Evolutionary conservation across 352 stramenopile species (phyloP), one percentile per base, ranked within the genome.

Genomic region (Phytophthora aleatoria): DNA sequence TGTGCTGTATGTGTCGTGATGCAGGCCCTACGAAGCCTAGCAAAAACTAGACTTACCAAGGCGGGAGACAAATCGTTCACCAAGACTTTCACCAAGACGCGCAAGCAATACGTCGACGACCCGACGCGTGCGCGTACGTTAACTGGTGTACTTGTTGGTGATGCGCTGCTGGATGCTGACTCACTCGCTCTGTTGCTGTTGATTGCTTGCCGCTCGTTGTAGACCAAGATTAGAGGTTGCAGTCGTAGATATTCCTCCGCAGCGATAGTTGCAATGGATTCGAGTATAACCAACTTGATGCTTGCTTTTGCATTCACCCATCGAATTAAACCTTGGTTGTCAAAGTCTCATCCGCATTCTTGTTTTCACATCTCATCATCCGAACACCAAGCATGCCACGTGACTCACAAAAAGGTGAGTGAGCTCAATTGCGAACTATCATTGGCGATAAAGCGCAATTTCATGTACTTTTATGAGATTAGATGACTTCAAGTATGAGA

Each of bases 41-140:
- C 81, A 83, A 85, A 77, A 85, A 90, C 82, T 85, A 90, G 74
- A 73, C 78, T 87, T 50, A 90, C 81, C 31, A 69, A 80, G 51
- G 64, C 67, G 10, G 70, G 75, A n/a, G 71, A 71, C 55, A 79
- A 74, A 50, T 71, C 76, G 27, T 86, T 77, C 64, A 73, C 58
- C 49, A 60, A 75, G 61, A 68, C 66, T 24, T 85, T 90, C 55
- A 69, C 58, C 24, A 73, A 73, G 56, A 82, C 57, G 49, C 74
- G 78, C 44, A 78, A 73, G 16, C 61, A 86, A 58, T 90, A 90
- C 69, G 42, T 87, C 24, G 61, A 77, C 35, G 68, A 90, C 55
- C 78, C 77, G 20, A 61, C 59, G 3, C 61, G 65, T 36, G 67
- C 56, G n/a, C 61, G 67, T 81, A 51, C 64, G 70, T 57, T 43